Percentiles rank a stretch among this genome's conserved stretches.
Conservation (phyloP, 1,284 basidiomycete species). For the Puccinia coronata region DNA sequence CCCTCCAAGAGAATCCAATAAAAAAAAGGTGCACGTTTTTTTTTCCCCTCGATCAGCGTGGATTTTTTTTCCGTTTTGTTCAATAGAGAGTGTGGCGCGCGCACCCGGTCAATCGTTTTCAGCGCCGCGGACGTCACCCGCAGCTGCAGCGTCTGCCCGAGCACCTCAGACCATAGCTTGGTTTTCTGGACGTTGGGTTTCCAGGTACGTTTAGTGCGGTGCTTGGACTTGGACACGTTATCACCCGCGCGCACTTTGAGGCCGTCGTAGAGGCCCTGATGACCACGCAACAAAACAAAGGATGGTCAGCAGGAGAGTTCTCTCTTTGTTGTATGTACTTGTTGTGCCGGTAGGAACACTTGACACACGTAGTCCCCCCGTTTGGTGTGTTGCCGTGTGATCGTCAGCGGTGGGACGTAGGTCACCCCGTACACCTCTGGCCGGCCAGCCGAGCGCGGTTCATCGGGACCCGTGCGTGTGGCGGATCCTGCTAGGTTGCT, state of each 20-base stretch:
- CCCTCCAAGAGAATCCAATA: background rate
- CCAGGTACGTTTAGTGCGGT: conserved; percentile 88
- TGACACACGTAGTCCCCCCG: conserved; percentile 25
- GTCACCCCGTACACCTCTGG: conserved; percentile 35
- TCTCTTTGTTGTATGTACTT: too few relatives aligned
- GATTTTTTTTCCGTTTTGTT: too few relatives aligned
- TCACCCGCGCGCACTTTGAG: conserved; percentile 78
- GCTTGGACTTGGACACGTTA: conserved; percentile 79
- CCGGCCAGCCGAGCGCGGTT: background rate
- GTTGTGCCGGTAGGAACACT: too few relatives aligned
- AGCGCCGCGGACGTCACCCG: conserved; percentile 74
- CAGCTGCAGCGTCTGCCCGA: conserved; percentile 66
- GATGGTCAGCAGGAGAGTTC: too few relatives aligned
- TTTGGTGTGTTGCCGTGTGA: conserved; percentile 45
- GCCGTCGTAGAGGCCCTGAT: conserved; percentile 69
- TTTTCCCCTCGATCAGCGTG: too few relatives aligned
- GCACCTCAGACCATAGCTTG: conserved; percentile 68
- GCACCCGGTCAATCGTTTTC: conserved; percentile 73
- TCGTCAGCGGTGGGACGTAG: conserved; percentile 42
- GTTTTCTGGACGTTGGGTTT: conserved; percentile 80
- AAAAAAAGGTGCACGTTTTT: too few relatives aligned
- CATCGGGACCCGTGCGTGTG: too few relatives aligned
- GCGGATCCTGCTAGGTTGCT: background rate
- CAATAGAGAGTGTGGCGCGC: too few relatives aligned
- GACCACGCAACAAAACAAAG: background rate